Conservation (phyloP, 352 stramenopile genomes). For the Phytophthora palmivora region DNA sequence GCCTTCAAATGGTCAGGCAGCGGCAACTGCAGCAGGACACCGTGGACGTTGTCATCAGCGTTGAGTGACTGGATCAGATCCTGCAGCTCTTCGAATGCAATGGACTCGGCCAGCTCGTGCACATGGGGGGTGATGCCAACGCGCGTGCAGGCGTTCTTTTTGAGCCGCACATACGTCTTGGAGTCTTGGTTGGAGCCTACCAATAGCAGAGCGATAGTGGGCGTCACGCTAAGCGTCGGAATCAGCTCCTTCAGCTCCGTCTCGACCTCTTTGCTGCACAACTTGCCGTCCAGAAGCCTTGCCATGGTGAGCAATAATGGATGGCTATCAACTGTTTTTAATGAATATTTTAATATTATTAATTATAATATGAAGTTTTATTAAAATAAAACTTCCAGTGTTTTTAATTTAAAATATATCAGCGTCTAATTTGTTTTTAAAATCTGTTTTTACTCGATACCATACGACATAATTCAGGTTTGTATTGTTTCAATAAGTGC, state of each 20-base stretch:
- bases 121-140: slow-evolving; percentile 92
- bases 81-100: slow-evolving; percentile 56
- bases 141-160: slow-evolving; percentile 97
- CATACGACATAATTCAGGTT: too few relatives aligned
- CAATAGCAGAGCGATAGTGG: slow-evolving; percentile 95
- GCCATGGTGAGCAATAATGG: slow-evolving; percentile 41
- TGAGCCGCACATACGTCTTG: slow-evolving; percentile 98
- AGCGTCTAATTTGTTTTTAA: too few relatives aligned
- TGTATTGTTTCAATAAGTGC: too few relatives aligned
- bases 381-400: too few relatives aligned
- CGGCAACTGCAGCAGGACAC: slow-evolving; percentile 95
- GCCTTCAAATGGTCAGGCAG: slow-evolving; percentile 60
- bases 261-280: slow-evolving; percentile 86
- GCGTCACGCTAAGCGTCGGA: slow-evolving; percentile 48
- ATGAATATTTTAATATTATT: too few relatives aligned
- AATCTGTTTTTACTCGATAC: too few relatives aligned
- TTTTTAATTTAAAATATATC: too few relatives aligned
- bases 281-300: slow-evolving; percentile 81
- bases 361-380: too few relatives aligned
- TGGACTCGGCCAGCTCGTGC: slow-evolving; percentile 57
- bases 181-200: slow-evolving; percentile 94
- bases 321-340: too few relatives aligned
- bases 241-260: slow-evolving; percentile 86
- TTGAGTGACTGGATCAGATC: slow-evolving; percentile 87
- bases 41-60: slow-evolving; percentile 89